Percentiles rank a stretch among this genome's conserved stretches.
Conservation (phyloP, 331 rosid genomes). For the Acacia concinna region DNA sequence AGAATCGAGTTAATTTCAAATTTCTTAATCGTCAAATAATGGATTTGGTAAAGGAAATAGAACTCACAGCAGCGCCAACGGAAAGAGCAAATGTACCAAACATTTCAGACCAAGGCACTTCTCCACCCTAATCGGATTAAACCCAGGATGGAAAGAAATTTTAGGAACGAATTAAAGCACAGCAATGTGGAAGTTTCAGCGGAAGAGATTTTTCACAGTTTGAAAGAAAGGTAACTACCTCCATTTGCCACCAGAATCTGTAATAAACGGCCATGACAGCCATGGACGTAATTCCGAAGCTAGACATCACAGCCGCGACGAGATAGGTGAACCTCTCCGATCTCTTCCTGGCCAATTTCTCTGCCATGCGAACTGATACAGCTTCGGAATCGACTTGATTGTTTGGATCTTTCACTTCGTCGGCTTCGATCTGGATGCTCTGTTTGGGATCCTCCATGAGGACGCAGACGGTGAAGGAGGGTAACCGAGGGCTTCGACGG, state of each 20-base stretch:
- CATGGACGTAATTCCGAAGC: conserved; percentile 83
- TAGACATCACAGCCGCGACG: conserved; percentile 81
- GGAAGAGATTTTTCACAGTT: not conserved
- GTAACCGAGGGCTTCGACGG: conserved; percentile 36
- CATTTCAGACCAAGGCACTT: conserved; percentile 75
- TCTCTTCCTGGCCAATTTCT: conserved; percentile 60
- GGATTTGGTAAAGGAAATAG: not conserved
- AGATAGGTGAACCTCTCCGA: conserved; percentile 77
- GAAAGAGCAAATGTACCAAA: conserved; percentile 88
- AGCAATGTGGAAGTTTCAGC: not conserved
- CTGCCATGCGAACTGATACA: conserved; percentile 45
- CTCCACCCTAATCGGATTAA: conserved; percentile 57
- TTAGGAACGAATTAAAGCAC: not conserved
- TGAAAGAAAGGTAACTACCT: conserved; percentile 54
- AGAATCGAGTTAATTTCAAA: not conserved
- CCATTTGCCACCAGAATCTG: conserved; percentile 89
- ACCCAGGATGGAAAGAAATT: conserved; percentile 27
- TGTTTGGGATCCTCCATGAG: conserved; percentile 68
- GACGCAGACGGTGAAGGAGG: conserved; percentile 57
- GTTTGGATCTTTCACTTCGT: not conserved
- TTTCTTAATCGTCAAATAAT: not conserved
- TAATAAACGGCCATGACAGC: conserved; percentile 76
- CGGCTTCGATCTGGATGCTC: conserved; percentile 35
- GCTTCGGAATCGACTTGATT: conserved; percentile 28
- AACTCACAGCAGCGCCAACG: conserved; percentile 13